Evolutionary conservation across 2,329 filamentous ascomycete genomes (phyloP).

Genomic region (Stachybotrys elegans): DNA sequence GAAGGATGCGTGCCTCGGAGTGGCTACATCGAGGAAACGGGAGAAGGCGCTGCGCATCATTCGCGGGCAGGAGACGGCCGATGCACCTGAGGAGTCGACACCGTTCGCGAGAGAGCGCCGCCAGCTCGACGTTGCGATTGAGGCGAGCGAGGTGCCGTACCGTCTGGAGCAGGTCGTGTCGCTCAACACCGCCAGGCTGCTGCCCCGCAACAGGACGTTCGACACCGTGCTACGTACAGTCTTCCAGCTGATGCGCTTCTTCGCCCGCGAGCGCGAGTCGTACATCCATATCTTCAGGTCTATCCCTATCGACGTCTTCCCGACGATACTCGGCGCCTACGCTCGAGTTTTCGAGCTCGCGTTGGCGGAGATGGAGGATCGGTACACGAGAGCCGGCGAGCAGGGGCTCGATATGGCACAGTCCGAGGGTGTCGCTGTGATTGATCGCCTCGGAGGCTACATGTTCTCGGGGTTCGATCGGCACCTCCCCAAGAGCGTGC

Average conservation of each 20-base stretch:
- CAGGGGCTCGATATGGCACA: not conserved
- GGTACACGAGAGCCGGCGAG: not conserved
- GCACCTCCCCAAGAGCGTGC: not conserved
- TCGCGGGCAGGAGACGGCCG: conserved; percentile 2
- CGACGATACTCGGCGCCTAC: conserved; percentile 4
- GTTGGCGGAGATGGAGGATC: conserved; percentile 5
- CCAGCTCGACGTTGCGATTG: not conserved
- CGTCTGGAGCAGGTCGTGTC: conserved; percentile 8
- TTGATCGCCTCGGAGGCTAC: not conserved
- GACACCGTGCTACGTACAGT: conserved; percentile 5
- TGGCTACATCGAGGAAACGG: not conserved
- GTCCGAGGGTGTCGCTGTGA: not conserved
- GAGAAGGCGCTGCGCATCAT: conserved; percentile 3
- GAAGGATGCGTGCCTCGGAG: not conserved
- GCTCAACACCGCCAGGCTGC: conserved; percentile 1
- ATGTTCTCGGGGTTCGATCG: not conserved
- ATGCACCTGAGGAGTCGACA: conserved; percentile 2
- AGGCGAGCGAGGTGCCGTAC: conserved; percentile 2
- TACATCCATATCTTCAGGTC: conserved; percentile 6
- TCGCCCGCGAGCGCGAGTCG: conserved; percentile 6
- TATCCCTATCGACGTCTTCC: conserved; percentile 2
- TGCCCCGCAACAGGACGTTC: conserved; percentile 3
- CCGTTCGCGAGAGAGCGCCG: conserved; percentile 5
- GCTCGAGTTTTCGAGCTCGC: conserved; percentile 4
- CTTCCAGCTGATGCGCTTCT: conserved; percentile 10